Conservation (phyloP, 805 yeast genomes). For the Saccharomycopsis fermentans region DNA sequence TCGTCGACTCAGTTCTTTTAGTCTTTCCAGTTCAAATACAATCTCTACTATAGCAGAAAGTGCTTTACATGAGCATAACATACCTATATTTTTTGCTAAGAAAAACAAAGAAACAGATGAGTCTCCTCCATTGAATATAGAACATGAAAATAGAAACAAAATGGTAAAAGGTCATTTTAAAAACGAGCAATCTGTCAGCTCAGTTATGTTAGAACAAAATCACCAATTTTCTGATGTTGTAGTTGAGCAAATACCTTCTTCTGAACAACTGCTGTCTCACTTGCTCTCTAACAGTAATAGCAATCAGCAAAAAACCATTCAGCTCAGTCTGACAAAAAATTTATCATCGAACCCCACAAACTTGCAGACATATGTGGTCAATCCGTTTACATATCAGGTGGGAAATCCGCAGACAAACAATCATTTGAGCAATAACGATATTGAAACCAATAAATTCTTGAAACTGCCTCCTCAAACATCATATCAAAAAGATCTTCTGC, state of each 20-base stretch:
- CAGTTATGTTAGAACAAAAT: neutral
- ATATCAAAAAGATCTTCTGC: neutral
- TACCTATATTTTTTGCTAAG: neutral
- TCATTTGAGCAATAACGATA: neutral
- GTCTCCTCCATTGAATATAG: neutral
- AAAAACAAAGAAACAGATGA: neutral
- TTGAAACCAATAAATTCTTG: neutral
- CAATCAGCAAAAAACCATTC: neutral
- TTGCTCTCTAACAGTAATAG: neutral
- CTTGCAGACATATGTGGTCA: neutral
- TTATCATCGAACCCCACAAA: neutral
- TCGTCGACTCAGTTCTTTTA: neutral
- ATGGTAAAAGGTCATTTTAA: neutral
- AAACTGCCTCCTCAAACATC: slow-evolving; percentile 1
- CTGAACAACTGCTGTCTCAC: neutral
- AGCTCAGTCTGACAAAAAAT: neutral
- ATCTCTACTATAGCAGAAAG: neutral
- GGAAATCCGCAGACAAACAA: neutral
- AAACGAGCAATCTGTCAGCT: neutral
- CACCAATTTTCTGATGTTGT: neutral
- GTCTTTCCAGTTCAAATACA: neutral
- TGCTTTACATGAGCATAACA: neutral
- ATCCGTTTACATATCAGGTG: neutral
- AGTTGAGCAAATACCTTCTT: neutral
- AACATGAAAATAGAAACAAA: neutral